Percentiles rank a stretch among this genome's conserved stretches.
phyloP scores from a whole-genome alignment of 2,329 filamentous ascomycete genomes.

The Aspergillus costaricaensis region DNA sequence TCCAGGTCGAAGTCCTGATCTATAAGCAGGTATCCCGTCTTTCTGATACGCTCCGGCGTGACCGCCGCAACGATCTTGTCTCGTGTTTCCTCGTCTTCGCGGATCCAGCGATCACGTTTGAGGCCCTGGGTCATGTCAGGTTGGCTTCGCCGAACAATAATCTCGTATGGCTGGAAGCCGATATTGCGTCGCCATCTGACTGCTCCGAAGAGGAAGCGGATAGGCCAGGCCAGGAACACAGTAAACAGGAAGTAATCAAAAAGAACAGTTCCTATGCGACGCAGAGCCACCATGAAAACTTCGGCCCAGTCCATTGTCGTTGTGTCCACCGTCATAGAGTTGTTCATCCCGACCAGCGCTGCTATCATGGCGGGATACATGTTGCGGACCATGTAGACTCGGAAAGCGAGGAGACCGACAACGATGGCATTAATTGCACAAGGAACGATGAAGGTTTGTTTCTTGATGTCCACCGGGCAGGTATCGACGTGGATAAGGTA shows the following conservation, averaged over 20 bases:
- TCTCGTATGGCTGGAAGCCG: slow-evolving; percentile 77
- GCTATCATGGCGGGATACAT: slow-evolving; percentile 71
- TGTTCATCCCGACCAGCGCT: slow-evolving; percentile 66
- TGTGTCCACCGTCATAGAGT: slow-evolving; percentile 66
- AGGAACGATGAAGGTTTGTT: slow-evolving; percentile 79
- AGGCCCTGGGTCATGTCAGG: slow-evolving; percentile 68
- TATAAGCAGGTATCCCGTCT: slow-evolving; percentile 87
- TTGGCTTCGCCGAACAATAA: slow-evolving; percentile 75
- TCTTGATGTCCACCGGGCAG: slow-evolving; percentile 70
- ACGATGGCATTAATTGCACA: slow-evolving; percentile 74
- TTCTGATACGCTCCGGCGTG: slow-evolving; percentile 66
- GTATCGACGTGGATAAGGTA: slow-evolving; percentile 85
- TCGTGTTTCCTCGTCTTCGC: slow-evolving; percentile 57
- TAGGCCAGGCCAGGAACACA: slow-evolving; percentile 72
- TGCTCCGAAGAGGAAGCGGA: slow-evolving; percentile 70
- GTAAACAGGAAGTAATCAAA: slow-evolving; percentile 71
- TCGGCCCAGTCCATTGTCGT: slow-evolving; percentile 58
- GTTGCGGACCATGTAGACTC: slow-evolving; percentile 68
- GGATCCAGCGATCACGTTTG: slow-evolving; percentile 48
- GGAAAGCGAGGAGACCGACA: slow-evolving; percentile 63
- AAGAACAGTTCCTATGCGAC: slow-evolving; percentile 66
- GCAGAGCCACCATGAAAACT: slow-evolving; percentile 58
- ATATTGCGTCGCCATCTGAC: slow-evolving; percentile 70
- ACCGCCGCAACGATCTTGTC: slow-evolving; percentile 68
- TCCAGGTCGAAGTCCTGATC: slow-evolving; percentile 85